Conservation (phyloP, 2,329 filamentous ascomycete genomes). For the Penicillium capsulatum region DNA sequence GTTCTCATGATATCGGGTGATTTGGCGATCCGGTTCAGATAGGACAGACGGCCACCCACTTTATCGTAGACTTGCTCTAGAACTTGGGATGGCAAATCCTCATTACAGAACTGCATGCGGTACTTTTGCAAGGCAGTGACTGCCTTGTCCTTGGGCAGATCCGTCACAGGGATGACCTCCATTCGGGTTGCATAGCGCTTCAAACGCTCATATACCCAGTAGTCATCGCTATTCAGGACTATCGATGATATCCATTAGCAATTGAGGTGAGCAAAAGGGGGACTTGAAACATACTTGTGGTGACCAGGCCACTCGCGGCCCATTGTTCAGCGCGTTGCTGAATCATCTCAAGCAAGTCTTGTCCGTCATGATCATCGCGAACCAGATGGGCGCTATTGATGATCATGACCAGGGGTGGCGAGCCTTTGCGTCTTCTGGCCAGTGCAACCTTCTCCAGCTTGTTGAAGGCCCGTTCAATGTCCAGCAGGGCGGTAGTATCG, state of each 20-base stretch:
- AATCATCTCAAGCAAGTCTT: conserved; percentile 85
- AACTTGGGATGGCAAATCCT: conserved; percentile 50
- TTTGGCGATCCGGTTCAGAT: conserved; percentile 86
- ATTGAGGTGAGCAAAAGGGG: neutral
- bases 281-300: conserved; percentile 50
- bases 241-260: conserved; percentile 30
- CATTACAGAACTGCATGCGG: conserved; percentile 69
- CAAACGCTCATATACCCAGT: conserved; percentile 94
- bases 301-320: conserved; percentile 87
- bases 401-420: conserved; percentile 78
- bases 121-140: conserved; percentile 74
- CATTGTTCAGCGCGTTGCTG: conserved; percentile 95
- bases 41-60: conserved; percentile 84
- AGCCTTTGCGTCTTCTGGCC: conserved; percentile 53
- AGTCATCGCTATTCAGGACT: conserved; percentile 95
- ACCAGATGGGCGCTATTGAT: conserved; percentile 92
- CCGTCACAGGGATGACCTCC: conserved; percentile 83
- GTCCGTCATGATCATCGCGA: conserved; percentile 86
- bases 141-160: conserved; percentile 74
- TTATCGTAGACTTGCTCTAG: conserved; percentile 78
- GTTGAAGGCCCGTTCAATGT: conserved; percentile 95
- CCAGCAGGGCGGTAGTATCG: conserved; percentile 84
- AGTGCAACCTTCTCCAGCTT: conserved; percentile 96
- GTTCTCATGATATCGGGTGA: conserved; percentile 72
- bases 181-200: conserved; percentile 91